A percentile compares a stretch with the other conserved stretches of the same genome.
These are phyloP conservation scores for Hortiboletus flavorubellus DNA, from an alignment of 768 basidiomycete species.

Conservation along the genomic window DNA sequence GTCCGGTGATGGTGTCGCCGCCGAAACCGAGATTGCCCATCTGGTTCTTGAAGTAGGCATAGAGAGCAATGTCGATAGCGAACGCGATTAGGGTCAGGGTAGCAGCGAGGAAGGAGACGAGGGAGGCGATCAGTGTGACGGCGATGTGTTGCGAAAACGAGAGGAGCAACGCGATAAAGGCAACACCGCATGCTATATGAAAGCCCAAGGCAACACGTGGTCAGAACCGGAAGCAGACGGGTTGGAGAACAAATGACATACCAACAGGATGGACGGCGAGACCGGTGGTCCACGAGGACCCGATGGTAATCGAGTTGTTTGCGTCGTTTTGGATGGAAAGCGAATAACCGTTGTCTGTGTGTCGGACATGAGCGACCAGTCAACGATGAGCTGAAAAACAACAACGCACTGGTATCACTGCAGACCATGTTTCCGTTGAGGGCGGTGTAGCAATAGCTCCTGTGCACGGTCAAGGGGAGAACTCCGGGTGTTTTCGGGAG, in stretches of 20 bases:
- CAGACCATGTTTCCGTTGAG: conserved; percentile 41
- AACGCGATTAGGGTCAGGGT: conserved; percentile 68
- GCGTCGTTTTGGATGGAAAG: conserved; percentile 29
- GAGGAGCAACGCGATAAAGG: conserved; percentile 61
- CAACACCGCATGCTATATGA: conserved; percentile 44
- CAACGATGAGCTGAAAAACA: neutral
- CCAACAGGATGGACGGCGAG: conserved; percentile 75
- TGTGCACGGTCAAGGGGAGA: conserved; percentile 24
- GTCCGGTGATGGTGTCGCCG: conserved; percentile 52
- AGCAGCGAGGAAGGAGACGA: conserved; percentile 65
- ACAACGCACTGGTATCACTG: conserved; percentile 39
- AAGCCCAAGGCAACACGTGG: conserved; percentile 1
- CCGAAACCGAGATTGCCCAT: conserved; percentile 44
- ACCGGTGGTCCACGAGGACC: conserved; percentile 65
- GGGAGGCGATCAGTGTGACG: conserved; percentile 40
- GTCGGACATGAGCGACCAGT: neutral
- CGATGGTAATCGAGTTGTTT: conserved; percentile 38
- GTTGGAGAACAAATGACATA: conserved; percentile 31
- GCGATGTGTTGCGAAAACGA: conserved; percentile 58
- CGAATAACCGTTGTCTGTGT: conserved; percentile 54
- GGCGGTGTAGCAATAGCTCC: conserved; percentile 61
- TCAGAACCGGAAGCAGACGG: neutral
- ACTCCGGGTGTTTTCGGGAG: neutral
- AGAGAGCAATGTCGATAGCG: conserved; percentile 73
- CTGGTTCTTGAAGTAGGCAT: conserved; percentile 55